Conservation (phyloP, 805 yeast genomes). For the Candida argentea region DNA sequence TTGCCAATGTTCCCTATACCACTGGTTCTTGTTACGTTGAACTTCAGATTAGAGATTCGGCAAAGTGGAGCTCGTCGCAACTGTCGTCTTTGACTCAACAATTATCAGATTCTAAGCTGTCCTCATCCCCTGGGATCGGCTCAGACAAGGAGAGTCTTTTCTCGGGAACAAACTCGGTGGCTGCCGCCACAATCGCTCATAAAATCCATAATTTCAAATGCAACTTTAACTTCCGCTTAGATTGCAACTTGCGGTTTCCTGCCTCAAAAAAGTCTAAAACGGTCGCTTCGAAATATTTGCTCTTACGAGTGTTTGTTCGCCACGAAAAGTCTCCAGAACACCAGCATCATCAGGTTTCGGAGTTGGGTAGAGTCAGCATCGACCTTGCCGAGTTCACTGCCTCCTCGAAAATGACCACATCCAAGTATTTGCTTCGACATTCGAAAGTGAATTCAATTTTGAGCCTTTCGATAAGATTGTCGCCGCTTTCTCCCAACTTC, state of each 20-base stretch:
- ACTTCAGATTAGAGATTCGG: slow-evolving; percentile 48
- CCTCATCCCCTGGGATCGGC: too few relatives aligned
- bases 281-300: slow-evolving; percentile 34
- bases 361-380: slow-evolving; percentile 56
- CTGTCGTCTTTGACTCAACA: too few relatives aligned
- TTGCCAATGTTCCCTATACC: slow-evolving; percentile 78
- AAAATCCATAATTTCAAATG: slow-evolving; percentile 31
- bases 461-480: slow-evolving; percentile 46
- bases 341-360: slow-evolving; percentile 18
- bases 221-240: slow-evolving; percentile 22
- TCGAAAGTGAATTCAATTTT: slow-evolving; percentile 80
- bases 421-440: slow-evolving; percentile 61
- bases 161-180: slow-evolving; percentile 13
- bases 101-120: too few relatives aligned
- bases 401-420: slow-evolving; percentile 39
- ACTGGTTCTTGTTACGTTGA: slow-evolving; percentile 59
- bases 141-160: too few relatives aligned
- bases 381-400: slow-evolving; percentile 66
- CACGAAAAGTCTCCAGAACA: slow-evolving; percentile 2
- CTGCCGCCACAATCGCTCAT: slow-evolving; percentile 20
- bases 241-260: slow-evolving; percentile 30
- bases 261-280: slow-evolving; percentile 27
- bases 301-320: slow-evolving; percentile 26
- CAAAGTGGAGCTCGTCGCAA: too few relatives aligned
- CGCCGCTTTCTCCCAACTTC: slow-evolving; percentile 26